phyloP scores from a whole-genome alignment of 306 rosid genomes.

The Trifolium subterraneum region DNA sequence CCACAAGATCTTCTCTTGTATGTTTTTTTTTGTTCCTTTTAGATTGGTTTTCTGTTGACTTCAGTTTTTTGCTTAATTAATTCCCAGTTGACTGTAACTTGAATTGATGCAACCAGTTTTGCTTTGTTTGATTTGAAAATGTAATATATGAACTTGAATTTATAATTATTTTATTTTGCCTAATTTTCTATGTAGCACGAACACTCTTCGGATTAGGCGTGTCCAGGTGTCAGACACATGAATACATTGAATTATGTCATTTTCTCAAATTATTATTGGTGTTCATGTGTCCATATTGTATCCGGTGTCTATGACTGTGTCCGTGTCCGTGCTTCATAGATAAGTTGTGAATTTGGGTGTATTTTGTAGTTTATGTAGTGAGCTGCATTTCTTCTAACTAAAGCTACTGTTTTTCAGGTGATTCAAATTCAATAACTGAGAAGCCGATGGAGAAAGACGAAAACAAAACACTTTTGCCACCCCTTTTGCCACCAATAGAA shows the following conservation, averaged over 20 bases:
- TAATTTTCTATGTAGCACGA: not conserved
- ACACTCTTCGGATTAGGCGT: no score
- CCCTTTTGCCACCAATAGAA: conserved; percentile 49
- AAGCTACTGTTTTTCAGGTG: conserved; percentile 55
- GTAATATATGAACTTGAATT: conserved; percentile 3
- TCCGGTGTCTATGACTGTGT: no score
- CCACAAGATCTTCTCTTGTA: conserved; percentile 57
- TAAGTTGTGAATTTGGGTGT: not conserved
- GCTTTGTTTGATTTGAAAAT: conserved; percentile 32
- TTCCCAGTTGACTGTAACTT: conserved; percentile 25
- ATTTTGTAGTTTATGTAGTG: conserved; percentile 33
- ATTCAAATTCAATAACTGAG: conserved; percentile 52
- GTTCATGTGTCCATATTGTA: no score
- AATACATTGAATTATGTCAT: no score
- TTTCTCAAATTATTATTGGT: no score
- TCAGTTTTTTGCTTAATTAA: conserved; percentile 19
- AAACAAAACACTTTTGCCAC: conserved; percentile 44
- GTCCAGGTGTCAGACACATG: no score
- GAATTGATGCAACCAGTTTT: conserved; percentile 16
- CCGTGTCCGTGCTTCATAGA: no score
- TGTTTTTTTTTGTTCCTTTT: conserved; percentile 48
- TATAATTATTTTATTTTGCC: conserved; percentile 7
- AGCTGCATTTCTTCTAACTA: conserved; percentile 45
- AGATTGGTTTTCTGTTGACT: conserved; percentile 14
- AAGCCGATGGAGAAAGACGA: conserved; percentile 56